Conservation (phyloP, 2,329 filamentous ascomycete genomes). For the Lasiodiplodia sp. region DNA sequence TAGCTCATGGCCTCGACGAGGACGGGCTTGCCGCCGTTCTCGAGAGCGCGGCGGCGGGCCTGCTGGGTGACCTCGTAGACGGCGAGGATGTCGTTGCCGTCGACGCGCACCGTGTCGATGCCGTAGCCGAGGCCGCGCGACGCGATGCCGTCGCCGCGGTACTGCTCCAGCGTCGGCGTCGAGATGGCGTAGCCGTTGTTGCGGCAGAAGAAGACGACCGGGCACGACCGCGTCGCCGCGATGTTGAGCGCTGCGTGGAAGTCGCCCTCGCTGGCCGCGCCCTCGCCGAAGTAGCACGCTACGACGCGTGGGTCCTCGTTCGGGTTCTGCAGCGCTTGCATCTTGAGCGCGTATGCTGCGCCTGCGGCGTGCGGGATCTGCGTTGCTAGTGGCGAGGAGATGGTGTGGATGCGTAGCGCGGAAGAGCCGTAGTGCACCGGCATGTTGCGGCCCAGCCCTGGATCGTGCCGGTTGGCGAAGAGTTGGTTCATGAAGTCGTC, state of each 20-base stretch:
- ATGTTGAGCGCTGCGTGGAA: constrained; percentile 93
- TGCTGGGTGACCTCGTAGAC: constrained; percentile 80
- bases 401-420: constrained; percentile 87
- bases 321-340: constrained; percentile 77
- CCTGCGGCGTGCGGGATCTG: constrained; percentile 89
- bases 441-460: constrained; percentile 89
- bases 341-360: constrained; percentile 85
- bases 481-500: constrained; percentile 95
- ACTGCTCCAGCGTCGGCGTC: constrained; percentile 88
- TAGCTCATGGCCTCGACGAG: constrained; percentile 97
- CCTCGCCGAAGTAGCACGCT: constrained; percentile 89
- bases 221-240: constrained; percentile 85
- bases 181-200: constrained; percentile 95
- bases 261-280: constrained; percentile 87
- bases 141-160: constrained; percentile 89
- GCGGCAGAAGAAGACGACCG: constrained; percentile 86
- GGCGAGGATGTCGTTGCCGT: constrained; percentile 94
- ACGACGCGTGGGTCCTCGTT: constrained; percentile 66
- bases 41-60: constrained; percentile 79
- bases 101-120: constrained; percentile 90
- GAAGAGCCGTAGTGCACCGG: constrained; percentile 93
- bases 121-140: constrained; percentile 87
- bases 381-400: constrained; percentile 84
- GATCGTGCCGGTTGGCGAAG: constrained; percentile 84
- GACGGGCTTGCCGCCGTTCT: constrained; percentile 81